A percentile compares a stretch with the other conserved stretches of the same genome.
phyloP scores from a whole-genome alignment of 2,329 filamentous ascomycete genomes.

The Metarhizium humberi region DNA sequence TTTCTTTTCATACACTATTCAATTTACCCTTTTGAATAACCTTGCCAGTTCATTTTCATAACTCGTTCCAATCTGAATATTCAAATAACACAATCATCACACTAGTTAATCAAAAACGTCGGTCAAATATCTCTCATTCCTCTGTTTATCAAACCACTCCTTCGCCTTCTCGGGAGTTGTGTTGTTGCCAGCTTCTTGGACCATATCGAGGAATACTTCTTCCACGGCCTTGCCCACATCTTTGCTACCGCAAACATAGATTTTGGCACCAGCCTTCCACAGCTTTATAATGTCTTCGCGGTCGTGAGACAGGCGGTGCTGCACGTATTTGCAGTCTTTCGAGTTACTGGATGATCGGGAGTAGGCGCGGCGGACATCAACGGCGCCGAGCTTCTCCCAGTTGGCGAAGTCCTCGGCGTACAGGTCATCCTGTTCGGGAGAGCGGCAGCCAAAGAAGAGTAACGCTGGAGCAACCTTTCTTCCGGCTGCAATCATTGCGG shows the following conservation, averaged over 20 bases:
- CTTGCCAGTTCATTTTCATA: neutral
- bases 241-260: constrained; percentile 57
- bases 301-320: constrained; percentile 31
- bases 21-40: neutral
- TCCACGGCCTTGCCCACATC: constrained; percentile 39
- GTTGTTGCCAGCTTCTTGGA: constrained; percentile 22
- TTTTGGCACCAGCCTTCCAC: constrained; percentile 37
- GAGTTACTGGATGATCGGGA: constrained; percentile 34
- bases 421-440: constrained; percentile 44
- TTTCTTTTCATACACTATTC: no score
- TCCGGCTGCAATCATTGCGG: constrained; percentile 38
- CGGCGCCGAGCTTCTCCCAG: constrained; percentile 53
- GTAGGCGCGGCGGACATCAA: constrained; percentile 51
- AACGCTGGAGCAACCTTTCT: constrained; percentile 48
- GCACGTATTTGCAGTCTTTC: constrained; percentile 38
- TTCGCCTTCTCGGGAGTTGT: constrained; percentile 29
- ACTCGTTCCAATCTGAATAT: neutral
- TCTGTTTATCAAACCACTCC: constrained; percentile 38
- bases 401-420: constrained; percentile 48
- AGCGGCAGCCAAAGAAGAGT: constrained; percentile 57
- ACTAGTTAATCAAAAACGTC: constrained; percentile 48
- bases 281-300: constrained; percentile 25
- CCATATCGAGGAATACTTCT: constrained; percentile 26
- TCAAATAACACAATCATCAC: no score
- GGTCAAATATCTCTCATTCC: constrained; percentile 47